These are phyloP conservation scores for Marsdenia floribunda DNA, from an alignment of 257 asterid species.

Conservation along the genomic window DNA sequence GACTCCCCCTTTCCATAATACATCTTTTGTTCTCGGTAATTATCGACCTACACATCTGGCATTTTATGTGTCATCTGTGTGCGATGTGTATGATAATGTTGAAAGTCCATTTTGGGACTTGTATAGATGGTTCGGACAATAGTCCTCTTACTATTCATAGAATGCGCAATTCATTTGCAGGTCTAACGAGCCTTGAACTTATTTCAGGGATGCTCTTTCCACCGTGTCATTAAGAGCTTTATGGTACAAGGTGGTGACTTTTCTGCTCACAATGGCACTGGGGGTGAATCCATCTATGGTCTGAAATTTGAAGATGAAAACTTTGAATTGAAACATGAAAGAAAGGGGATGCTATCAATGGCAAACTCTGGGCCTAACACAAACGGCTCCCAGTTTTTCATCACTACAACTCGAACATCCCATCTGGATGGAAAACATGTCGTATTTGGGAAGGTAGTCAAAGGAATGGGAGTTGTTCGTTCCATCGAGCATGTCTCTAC, in stretches of 20 bases:
- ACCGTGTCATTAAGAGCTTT: conserved; percentile 86
- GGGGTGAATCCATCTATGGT: conserved; percentile 94
- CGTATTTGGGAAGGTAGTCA: conserved; percentile 83
- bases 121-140: background rate
- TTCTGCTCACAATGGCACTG: conserved; percentile 88
- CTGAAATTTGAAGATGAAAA: conserved; percentile 85
- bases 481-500: conserved; percentile 66
- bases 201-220: conserved; percentile 66
- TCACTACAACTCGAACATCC: conserved; percentile 85
- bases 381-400: conserved; percentile 87
- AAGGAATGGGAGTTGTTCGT: conserved; percentile 95
- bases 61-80: background rate
- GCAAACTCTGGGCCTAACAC: conserved; percentile 88
- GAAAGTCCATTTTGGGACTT: background rate
- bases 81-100: background rate
- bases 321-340: conserved; percentile 77
- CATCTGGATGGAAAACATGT: conserved; percentile 91
- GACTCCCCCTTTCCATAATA: background rate
- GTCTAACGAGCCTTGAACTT: conserved; percentile 7
- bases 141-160: background rate
- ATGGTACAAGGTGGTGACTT: conserved; percentile 98
- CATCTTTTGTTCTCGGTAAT: background rate
- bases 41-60: background rate
- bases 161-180: background rate
- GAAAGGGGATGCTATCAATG: conserved; percentile 92